Percentiles rank a stretch among this genome's conserved stretches.
These are phyloP conservation scores for Rhipidocladum racemiflorum DNA, from an alignment of 176 grass and related monocot genomes.

Conservation along the genomic window DNA sequence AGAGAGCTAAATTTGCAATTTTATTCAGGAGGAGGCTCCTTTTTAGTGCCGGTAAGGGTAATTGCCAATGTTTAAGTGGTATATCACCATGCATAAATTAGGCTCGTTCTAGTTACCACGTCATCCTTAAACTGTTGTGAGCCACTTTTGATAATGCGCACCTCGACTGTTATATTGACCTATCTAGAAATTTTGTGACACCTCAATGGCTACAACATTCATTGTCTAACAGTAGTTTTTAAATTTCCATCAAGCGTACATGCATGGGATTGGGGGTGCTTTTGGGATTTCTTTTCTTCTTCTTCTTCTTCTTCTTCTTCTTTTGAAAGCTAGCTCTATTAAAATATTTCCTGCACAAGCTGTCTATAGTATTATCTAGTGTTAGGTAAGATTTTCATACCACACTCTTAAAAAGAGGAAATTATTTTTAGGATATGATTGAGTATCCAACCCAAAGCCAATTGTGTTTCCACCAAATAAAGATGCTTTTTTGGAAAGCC, in stretches of 20 bases:
- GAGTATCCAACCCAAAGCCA: not conserved
- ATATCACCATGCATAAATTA: constrained; percentile 25
- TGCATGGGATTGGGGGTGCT: not conserved
- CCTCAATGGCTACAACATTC: not conserved
- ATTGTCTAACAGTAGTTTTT: too few species aligned
- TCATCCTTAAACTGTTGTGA: not conserved
- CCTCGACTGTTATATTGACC: not conserved
- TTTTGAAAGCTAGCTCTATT: not conserved
- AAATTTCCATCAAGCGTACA: too few species aligned
- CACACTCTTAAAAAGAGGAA: not conserved
- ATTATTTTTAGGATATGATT: constrained; percentile 5
- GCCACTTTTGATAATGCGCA: not conserved
- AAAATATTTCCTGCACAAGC: not conserved
- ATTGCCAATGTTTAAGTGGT: not conserved
- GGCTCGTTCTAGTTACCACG: not conserved
- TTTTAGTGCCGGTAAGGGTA: not conserved
- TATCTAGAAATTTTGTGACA: not conserved
- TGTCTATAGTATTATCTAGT: not conserved
- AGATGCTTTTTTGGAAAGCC: constrained; percentile 3
- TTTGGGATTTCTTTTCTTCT: too few species aligned
- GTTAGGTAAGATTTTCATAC: constrained; percentile 2
- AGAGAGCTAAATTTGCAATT: too few species aligned
- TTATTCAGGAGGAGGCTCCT: too few species aligned
- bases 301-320: not conserved
- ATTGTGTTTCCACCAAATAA: constrained; percentile 32